A percentile compares a stretch with the other conserved stretches of the same genome.
phyloP scores from a whole-genome alignment of 2,329 filamentous ascomycete genomes.

The Beauveria sp. region DNA sequence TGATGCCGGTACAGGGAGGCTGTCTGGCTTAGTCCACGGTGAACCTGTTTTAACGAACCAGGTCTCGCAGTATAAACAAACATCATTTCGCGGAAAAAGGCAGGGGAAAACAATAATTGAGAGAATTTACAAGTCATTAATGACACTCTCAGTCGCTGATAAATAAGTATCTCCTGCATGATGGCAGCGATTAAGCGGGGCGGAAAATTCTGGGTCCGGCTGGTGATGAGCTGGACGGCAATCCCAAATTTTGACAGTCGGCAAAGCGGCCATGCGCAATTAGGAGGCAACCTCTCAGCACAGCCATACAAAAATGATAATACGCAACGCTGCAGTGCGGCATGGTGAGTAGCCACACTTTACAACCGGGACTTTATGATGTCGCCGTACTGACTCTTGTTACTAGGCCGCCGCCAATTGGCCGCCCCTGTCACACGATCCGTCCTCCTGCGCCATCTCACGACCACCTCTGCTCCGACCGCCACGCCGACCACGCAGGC shows the following conservation, averaged over 20 bases:
- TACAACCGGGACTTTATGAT: not conserved
- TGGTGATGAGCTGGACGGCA: not conserved
- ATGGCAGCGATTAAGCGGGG: not conserved
- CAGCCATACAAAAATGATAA: constrained; percentile 39
- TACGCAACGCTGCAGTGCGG: constrained; percentile 47
- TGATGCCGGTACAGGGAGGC: not conserved
- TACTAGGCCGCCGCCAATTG: constrained; percentile 45
- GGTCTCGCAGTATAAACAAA: too few species aligned
- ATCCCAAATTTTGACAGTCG: constrained; percentile 10
- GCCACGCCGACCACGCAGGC: constrained; percentile 13
- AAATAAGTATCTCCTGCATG: not conserved
- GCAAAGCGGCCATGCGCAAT: not conserved
- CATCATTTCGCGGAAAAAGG: too few species aligned
- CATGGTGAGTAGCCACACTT: constrained; percentile 36
- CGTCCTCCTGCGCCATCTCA: constrained; percentile 25
- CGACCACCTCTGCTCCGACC: constrained; percentile 20
- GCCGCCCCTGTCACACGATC: constrained; percentile 33
- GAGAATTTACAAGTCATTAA: too few species aligned
- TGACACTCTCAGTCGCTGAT: too few species aligned
- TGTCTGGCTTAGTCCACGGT: not conserved
- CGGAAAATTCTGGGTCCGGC: constrained; percentile 14
- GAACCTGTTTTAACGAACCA: too few species aligned
- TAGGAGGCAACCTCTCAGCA: not conserved
- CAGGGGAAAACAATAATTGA: too few species aligned
- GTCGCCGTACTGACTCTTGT: constrained; percentile 2